Conservation (phyloP, 1,139 yeast genomes). For the Geotrichum aggregatum region DNA sequence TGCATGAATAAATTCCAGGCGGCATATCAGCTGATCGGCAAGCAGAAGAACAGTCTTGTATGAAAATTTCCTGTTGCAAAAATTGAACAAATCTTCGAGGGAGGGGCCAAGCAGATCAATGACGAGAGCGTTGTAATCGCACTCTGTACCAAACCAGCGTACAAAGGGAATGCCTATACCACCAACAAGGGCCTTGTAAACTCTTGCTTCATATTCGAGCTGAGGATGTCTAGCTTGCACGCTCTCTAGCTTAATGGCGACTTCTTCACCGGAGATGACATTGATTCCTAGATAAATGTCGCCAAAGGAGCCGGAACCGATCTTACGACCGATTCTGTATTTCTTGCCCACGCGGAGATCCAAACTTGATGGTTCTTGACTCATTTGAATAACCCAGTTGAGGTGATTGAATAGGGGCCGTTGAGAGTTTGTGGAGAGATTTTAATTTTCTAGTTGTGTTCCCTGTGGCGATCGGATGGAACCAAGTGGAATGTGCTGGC, state of each 20-base stretch:
- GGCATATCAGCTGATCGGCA: constrained; percentile 91
- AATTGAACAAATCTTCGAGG: constrained; percentile 89
- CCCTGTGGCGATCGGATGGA: constrained; percentile 16
- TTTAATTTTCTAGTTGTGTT: not conserved
- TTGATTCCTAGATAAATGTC: constrained; percentile 88
- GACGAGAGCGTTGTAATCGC: constrained; percentile 95
- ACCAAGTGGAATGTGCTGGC: constrained; percentile 19
- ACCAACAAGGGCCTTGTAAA: constrained; percentile 88
- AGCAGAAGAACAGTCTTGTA: constrained; percentile 87
- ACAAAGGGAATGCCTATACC: constrained; percentile 97
- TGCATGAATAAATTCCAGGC: constrained; percentile 93
- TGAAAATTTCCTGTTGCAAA: constrained; percentile 89
- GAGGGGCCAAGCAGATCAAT: constrained; percentile 94
- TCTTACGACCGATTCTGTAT: constrained; percentile 90
- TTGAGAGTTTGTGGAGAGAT: not conserved
- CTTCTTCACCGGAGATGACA: constrained; percentile 93
- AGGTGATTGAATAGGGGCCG: not conserved
- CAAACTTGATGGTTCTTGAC: not conserved
- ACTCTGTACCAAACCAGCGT: constrained; percentile 95
- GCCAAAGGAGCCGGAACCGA: constrained; percentile 96
- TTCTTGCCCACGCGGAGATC: constrained; percentile 94
- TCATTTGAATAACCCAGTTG: not conserved
- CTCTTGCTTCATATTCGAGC: constrained; percentile 92
- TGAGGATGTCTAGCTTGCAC: constrained; percentile 93
- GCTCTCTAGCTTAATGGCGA: constrained; percentile 90